Evolutionary conservation across 2,329 filamentous ascomycete genomes (phyloP), one percentile per base, ranked within the genome.

Genomic region (Cylindrodendrum hubeiense): DNA sequence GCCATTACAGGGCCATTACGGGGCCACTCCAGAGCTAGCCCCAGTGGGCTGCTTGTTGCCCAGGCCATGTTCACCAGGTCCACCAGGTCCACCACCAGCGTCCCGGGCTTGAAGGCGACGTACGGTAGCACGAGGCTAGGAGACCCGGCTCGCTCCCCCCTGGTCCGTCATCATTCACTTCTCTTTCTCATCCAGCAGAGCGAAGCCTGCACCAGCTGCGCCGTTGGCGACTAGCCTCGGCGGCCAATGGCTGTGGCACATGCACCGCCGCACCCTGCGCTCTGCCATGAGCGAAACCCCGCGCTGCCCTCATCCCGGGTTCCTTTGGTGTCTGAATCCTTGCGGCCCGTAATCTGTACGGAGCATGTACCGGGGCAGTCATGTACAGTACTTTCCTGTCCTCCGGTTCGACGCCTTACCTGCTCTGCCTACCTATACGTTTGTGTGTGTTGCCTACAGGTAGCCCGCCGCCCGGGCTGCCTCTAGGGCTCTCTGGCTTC

Each of bases 161-260:
- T 30, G 28, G 28, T 30, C 28, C 28, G 28, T 30, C 28, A 30
- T 30, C 7, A 30, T 30, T 30, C 28, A 30, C 28, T 9, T 8
- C 12, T 30, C 28, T 9, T 30, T 30, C 28, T 30, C 28, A 12
- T 30, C 34, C n/a, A 19, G 15, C 37, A 39, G 15, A n/a, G n/a
- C 15, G 15, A 17, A 39, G 37, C 37, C 37, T 17, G 37, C 37
- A n/a, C 15, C 15, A 39, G 15, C 46, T 49, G 46, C 24, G 46
- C 46, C 46, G 26, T 30, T n/a, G 37, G 30, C 24, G 21, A 37
- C 49, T 37, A 49, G 43, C 41, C 57, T 52, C 46, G 21, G 41
- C 53, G 24, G 19, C 63, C 63, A 65, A 65, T 65, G 53, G 52
- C 46, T 24, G 24, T 43, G 26, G 53, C 46, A 57, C 63, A 65